Evolutionary conservation across 495 filamentous ascomycete genomes (phyloP).

Genomic region (Daldinia childiae): DNA sequence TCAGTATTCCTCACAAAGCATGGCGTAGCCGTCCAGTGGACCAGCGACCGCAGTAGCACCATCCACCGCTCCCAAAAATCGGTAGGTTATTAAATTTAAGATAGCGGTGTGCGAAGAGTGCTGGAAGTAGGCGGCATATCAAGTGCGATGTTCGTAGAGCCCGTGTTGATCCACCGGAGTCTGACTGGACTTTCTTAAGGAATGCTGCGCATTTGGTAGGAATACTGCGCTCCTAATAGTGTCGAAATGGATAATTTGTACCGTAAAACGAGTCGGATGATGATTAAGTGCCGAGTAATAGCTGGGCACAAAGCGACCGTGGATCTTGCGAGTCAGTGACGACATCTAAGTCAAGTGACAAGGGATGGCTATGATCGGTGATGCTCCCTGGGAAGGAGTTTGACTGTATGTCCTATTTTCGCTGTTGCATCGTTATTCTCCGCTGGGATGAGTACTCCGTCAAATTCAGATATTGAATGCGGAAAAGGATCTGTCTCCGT

Average conservation of each 20-base stretch:
- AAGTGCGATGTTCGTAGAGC: slow-evolving; percentile 19
- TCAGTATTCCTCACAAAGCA: slow-evolving; percentile 1
- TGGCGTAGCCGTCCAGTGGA: slow-evolving; percentile 18
- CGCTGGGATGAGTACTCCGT: slow-evolving; percentile 11
- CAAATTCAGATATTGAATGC: slow-evolving; percentile 20
- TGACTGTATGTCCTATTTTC: slow-evolving; percentile 12
- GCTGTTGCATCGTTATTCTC: slow-evolving; percentile 26
- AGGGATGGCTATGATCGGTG: slow-evolving; percentile 21
- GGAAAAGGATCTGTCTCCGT: slow-evolving; percentile 12
- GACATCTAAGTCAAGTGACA: slow-evolving; percentile 35
- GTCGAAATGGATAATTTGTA: not conserved
- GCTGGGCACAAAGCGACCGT: slow-evolving; percentile 20
- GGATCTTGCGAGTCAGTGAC: slow-evolving; percentile 33
- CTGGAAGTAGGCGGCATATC: slow-evolving; percentile 22
- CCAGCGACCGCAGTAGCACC: slow-evolving; percentile 8
- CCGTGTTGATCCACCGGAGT: slow-evolving; percentile 30
- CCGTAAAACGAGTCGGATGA: slow-evolving; percentile 23
- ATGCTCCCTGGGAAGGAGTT: slow-evolving; percentile 8
- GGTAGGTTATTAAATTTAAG: slow-evolving; percentile 22
- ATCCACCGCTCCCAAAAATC: slow-evolving; percentile 19
- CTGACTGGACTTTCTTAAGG: slow-evolving; percentile 5
- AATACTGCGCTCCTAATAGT: not conserved
- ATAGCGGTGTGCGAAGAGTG: slow-evolving; percentile 34
- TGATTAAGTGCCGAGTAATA: slow-evolving; percentile 31
- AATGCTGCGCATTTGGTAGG: slow-evolving; percentile 8